Evolutionary conservation across 2,329 filamentous ascomycete species (phyloP), one percentile per base, ranked within the genome.

Genomic region (Xylariaceae sp.): DNA sequence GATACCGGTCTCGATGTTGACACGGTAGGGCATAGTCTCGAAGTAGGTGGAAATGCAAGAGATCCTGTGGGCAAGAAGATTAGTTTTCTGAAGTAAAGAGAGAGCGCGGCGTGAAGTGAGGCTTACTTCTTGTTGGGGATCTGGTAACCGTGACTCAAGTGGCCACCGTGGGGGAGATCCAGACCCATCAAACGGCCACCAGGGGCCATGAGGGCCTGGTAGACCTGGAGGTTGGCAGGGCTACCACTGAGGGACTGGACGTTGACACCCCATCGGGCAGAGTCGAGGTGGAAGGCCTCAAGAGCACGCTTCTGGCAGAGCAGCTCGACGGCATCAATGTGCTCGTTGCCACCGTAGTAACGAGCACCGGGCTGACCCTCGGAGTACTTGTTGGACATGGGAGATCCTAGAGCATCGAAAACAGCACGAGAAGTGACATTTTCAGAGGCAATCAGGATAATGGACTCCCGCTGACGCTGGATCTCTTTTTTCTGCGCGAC

Each of bases 301-400:
- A 99, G 88, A 66, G 94, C 94, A 78, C 94, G 89, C 76, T 86
- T 83, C 82, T 99, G 94, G 85, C 94, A 99, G 62, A 94, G 88
- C 67, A 89, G 84, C 84, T 99, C 94, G 72, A 97, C 92, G 77
- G 90, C 83, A 77, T 99, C 94, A 68, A 99, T 99, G 84, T 94
- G 91, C 83, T 99, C 89, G 82, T 99, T 99, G 73, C 94, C 94
- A 74, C 94, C 94, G 73, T 99, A 99, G 85, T 99, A 99, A 78
- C 94, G 88, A 71, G 94, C 94, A 75, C 94, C 94, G 68, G 94
- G 94, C 77, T 96, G 96, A 67, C 94, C 94, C 83, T 99, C 94
- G 15, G 92, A 97, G 85, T 99, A 99, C 82, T 99, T 99, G 86
- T 99, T 96, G 78, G 90, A 91, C 89, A 94, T 95, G 76, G 89